phyloP scores from a whole-genome alignment of 2,329 filamentous ascomycete genomes.

The Phyllachora maydis region DNA sequence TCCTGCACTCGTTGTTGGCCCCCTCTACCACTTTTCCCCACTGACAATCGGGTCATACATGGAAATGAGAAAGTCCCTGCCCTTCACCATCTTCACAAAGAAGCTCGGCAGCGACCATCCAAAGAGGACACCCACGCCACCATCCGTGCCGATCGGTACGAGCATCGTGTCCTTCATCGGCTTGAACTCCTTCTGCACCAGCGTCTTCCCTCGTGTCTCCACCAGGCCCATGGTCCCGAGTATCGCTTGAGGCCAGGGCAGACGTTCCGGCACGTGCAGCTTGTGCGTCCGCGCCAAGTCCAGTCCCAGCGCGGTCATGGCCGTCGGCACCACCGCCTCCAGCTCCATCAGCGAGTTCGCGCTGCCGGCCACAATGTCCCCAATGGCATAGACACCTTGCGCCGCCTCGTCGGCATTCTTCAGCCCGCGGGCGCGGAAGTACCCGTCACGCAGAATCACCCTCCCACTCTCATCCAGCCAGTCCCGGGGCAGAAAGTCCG shows the following conservation, averaged over 20 bases:
- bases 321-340: background rate
- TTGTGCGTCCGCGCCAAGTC: background rate
- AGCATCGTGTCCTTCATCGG: slow-evolving; percentile 1
- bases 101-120: slow-evolving; percentile 2
- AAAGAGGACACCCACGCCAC: slow-evolving; percentile 1
- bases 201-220: slow-evolving; percentile 1
- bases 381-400: background rate
- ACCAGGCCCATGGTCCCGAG: background rate
- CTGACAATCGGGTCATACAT: background rate
- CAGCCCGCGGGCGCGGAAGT: background rate
- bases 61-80: slow-evolving; percentile 1
- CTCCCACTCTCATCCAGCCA: slow-evolving; percentile 1
- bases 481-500: background rate
- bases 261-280: background rate
- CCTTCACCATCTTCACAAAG: slow-evolving; percentile 1
- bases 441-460: background rate
- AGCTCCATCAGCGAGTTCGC: slow-evolving; percentile 1
- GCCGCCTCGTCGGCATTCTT: background rate
- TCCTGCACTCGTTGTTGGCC: too few species aligned
- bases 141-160: slow-evolving; percentile 1
- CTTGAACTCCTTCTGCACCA: slow-evolving; percentile 1
- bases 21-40: too few species aligned
- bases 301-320: background rate
- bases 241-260: background rate
- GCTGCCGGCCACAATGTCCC: slow-evolving; percentile 1